Conservation (phyloP, 306 rosid species). For the Prunus mira region DNA sequence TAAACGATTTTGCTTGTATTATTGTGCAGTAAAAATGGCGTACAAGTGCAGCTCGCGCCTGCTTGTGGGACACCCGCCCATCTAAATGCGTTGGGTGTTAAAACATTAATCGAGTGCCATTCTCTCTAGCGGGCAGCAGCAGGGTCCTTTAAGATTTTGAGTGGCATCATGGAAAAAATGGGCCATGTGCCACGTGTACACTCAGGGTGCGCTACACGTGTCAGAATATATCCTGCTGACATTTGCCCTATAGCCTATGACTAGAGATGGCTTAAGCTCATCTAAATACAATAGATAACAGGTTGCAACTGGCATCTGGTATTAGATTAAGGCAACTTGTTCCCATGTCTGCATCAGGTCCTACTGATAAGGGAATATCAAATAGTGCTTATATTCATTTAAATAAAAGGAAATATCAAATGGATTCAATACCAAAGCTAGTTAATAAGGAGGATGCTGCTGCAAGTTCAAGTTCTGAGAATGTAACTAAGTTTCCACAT, state of each 20-base stretch:
- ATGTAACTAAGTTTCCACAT: not conserved
- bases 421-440: slow-evolving; percentile 7
- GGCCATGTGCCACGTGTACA: slow-evolving; percentile 29
- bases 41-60: too few species aligned
- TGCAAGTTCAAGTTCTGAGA: slow-evolving; percentile 9
- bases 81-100: not conserved
- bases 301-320: not conserved
- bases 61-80: not conserved
- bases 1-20: too few species aligned
- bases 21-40: too few species aligned
- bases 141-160: not conserved
- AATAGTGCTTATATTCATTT: not conserved
- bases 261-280: too few species aligned
- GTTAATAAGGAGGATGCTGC: not conserved
- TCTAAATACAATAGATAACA: too few species aligned
- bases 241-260: not conserved
- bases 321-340: not conserved
- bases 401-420: slow-evolving; percentile 6
- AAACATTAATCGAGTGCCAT: not conserved
- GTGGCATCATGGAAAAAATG: not conserved
- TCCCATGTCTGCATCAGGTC: not conserved
- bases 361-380: not conserved
- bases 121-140: not conserved
- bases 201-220: not conserved
- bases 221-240: slow-evolving; percentile 32